Percentiles rank a stretch among this genome's conserved stretches.
Evolutionary conservation across 352 stramenopile species (phyloP).

Genomic region (Pythium myriotylum): DNA sequence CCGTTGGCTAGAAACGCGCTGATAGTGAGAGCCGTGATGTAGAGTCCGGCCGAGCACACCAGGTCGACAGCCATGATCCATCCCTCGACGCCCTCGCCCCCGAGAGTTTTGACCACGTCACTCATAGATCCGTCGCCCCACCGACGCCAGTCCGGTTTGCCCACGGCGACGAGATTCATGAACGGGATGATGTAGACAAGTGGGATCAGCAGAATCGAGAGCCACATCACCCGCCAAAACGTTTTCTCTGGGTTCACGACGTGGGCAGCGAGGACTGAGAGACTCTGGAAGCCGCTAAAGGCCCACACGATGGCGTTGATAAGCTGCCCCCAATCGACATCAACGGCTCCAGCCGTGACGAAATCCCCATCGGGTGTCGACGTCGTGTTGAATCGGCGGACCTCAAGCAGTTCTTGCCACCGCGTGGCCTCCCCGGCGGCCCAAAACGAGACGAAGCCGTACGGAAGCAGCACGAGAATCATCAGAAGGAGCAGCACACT

Average conservation of each 20-base stretch:
- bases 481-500: constrained; percentile 34
- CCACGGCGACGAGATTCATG: constrained; percentile 34
- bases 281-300: constrained; percentile 60
- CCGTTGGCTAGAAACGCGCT: constrained; percentile 58
- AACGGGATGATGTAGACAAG: constrained; percentile 53
- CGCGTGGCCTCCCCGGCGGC: constrained; percentile 32
- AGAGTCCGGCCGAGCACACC: constrained; percentile 44
- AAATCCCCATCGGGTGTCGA: constrained; percentile 16
- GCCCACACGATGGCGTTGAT: constrained; percentile 50
- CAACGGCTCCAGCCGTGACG: constrained; percentile 6
- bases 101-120: constrained; percentile 39
- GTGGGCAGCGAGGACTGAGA: constrained; percentile 52
- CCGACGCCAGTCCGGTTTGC: constrained; percentile 44
- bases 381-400: constrained; percentile 33
- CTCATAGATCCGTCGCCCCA: constrained; percentile 46
- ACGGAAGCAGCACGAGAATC: constrained; percentile 41
- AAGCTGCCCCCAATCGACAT: constrained; percentile 30
- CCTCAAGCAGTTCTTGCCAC: constrained; percentile 40
- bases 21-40: constrained; percentile 46
- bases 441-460: constrained; percentile 44
- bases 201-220: constrained; percentile 40
- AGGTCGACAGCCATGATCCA: constrained; percentile 40
- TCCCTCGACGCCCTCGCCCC: constrained; percentile 32
- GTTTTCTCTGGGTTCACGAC: constrained; percentile 38
- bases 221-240: constrained; percentile 48